phyloP scores from a whole-genome alignment of 1,139 yeast species.

The Magnusiomyces sp. region DNA sequence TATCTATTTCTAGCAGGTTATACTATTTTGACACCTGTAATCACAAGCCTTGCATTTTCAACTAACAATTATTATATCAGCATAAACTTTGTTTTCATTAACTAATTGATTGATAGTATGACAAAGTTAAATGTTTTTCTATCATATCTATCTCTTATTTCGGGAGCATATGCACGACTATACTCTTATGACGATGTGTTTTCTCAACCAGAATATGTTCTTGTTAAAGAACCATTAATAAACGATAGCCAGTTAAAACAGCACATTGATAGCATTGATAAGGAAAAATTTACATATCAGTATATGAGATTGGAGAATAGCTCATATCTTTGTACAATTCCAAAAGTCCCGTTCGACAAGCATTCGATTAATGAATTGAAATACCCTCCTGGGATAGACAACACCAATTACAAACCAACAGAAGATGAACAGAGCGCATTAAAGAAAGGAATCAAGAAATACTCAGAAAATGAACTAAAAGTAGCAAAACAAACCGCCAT shows the following conservation, averaged over 20 bases:
- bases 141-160: not conserved
- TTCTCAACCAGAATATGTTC: not conserved
- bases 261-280: not conserved
- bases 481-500: slow-evolving; percentile 22
- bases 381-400: slow-evolving; percentile 3
- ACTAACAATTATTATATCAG: not conserved
- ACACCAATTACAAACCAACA: slow-evolving; percentile 2
- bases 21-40: not conserved
- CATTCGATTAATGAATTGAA: slow-evolving; percentile 4
- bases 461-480: slow-evolving; percentile 3
- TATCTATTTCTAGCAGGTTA: too few species aligned
- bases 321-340: slow-evolving; percentile 3
- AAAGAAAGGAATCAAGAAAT: too few species aligned
- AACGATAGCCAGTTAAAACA: not conserved
- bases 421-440: slow-evolving; percentile 6
- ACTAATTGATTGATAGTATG: not conserved
- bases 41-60: not conserved
- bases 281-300: not conserved
- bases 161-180: not conserved
- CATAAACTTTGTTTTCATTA: not conserved
- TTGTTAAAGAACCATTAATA: not conserved
- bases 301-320: not conserved
- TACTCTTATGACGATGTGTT: not conserved
- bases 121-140: not conserved
- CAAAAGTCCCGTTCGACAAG: slow-evolving; percentile 7